These are phyloP conservation scores for Tephrocybe sp. DNA, from an alignment of 768 basidiomycete species.

Conservation along the genomic window DNA sequence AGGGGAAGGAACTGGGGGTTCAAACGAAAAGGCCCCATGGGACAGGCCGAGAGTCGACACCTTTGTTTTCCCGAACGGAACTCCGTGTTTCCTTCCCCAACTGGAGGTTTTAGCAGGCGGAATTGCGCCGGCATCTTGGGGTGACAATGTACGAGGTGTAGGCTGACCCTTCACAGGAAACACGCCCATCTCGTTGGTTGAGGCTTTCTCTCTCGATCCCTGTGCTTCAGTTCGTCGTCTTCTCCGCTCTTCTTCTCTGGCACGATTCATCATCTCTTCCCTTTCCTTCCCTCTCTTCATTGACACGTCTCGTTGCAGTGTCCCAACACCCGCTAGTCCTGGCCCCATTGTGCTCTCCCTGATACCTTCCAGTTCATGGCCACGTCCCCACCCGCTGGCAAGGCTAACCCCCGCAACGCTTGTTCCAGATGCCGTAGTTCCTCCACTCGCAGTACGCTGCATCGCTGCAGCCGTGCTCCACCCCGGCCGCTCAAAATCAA, in stretches of 20 bases:
- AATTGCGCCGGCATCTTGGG: conserved; percentile 21
- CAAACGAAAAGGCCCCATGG: conserved; percentile 68
- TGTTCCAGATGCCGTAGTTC: conserved; percentile 30
- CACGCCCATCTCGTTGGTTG: conserved; percentile 28
- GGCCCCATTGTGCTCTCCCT: conserved; percentile 40
- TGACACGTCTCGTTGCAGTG: conserved; percentile 40
- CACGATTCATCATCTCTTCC: conserved; percentile 27
- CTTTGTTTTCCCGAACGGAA: conserved; percentile 31
- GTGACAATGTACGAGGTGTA: conserved; percentile 5
- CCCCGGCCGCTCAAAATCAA: conserved; percentile 74
- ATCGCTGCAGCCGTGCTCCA: conserved; percentile 34
- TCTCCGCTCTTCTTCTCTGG: conserved; percentile 20
- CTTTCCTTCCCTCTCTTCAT: conserved; percentile 39
- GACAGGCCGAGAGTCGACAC: conserved; percentile 37
- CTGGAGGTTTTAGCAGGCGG: conserved; percentile 52
- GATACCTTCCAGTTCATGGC: conserved; percentile 10
- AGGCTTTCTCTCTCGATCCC: conserved; percentile 15
- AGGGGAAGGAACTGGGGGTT: conserved; percentile 61
- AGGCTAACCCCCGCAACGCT: conserved; percentile 30
- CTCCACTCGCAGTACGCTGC: conserved; percentile 47
- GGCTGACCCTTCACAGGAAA: conserved; percentile 25
- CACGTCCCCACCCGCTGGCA: conserved; percentile 24
- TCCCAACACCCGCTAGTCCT: conserved; percentile 46
- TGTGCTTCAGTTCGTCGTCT: conserved; percentile 15
- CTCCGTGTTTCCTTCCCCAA: conserved; percentile 55